Evolutionary conservation across 106 monocot species (phyloP), one percentile per base, ranked within the genome.

Genomic region (Amphibolis antarctica): DNA sequence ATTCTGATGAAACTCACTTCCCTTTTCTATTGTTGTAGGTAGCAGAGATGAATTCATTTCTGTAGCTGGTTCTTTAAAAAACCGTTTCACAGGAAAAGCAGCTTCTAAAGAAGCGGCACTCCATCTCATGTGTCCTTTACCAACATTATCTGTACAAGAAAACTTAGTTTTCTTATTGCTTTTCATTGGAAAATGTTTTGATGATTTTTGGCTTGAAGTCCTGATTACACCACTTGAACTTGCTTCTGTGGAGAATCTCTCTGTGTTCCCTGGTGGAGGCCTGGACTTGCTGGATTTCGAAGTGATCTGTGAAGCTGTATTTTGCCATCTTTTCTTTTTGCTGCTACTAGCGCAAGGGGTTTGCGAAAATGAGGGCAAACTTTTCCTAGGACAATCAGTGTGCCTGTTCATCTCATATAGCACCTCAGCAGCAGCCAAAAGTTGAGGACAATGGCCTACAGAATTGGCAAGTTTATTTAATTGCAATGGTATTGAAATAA

Each of bases 341-440:
- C 45, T 53, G 47, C 51, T 63, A 20, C 13, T n/a, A n/a, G n/a
- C n/a, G n/a, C n/a, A n/a, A n/a, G n/a, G n/a, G n/a, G n/a, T n/a
- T n/a, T n/a, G n/a, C n/a, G n/a, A n/a, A n/a, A n/a, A n/a, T n/a
- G n/a, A n/a, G n/a, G n/a, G n/a, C n/a, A n/a, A n/a, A n/a, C n/a
- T n/a, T 12, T 46, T 42, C 47, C 20, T 63, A 4, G 46, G 26
- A 18, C 19, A 2, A 21, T 25, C 42, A 3, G 70, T 57, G 46
- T 53, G 27, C 19, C 48, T 65, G 11, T 51, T 18, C 47, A 80
- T 70, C 23, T 77, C 80, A 63, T 56, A 70, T 59, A 80, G 52
- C 54, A 71, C 73, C 42, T 59, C 59, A 50, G 89, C 89, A 71
- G 89, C 89, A 51, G 36, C 63, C 50, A 77, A 2, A 28, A 31